Evolutionary conservation across 495 filamentous ascomycete genomes (phyloP), one percentile per base, ranked within the genome.

Genomic region (Trichoderma virens): DNA sequence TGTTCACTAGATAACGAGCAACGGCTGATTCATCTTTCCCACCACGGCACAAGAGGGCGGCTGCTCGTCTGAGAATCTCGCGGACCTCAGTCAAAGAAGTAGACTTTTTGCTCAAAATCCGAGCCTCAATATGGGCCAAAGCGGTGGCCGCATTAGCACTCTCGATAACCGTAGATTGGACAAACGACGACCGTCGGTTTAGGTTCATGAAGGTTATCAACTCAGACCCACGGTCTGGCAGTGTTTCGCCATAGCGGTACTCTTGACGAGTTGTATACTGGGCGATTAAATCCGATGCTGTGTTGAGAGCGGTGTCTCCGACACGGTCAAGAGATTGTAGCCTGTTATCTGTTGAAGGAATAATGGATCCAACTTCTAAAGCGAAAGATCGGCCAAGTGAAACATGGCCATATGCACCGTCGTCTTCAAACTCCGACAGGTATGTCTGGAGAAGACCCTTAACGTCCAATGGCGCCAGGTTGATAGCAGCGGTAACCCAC

Each of bases 251-350:
- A 66, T 90, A 90, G 32, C 90, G 85, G 72, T 98, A 98, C 68
- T 92, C 92, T 71, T 98, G 95, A 9, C 94, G 90, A 27, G 90
- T 94, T n/a, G 93, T 97, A 70, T 98, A 97, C 71, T 97, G 91
- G 35, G 92, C 90, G 71, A 98, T 88, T 68, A 98, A 96, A 72
- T 97, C 92, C 16, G 93, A 97, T 14, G 91, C 93, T 16, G 92
- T 88, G 69, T 98, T 94, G 66, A 96, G 86, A 59, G 85, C 85
- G 23, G 82, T 84, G 34, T 85, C 82, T 13, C 87, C 84, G 65
- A 90, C 82, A 32, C 76, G 80, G 62, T 96, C 90, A 30, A 96
- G 87, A 6, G 89, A 86, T 71, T 83, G 83, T 20, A 98, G 81
- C 62, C 90, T 85, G 66, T 94, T 92, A 73, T 98, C 92, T 31